Conservation (phyloP, 2,329 filamentous ascomycete species). For the Epichloe scottii region DNA sequence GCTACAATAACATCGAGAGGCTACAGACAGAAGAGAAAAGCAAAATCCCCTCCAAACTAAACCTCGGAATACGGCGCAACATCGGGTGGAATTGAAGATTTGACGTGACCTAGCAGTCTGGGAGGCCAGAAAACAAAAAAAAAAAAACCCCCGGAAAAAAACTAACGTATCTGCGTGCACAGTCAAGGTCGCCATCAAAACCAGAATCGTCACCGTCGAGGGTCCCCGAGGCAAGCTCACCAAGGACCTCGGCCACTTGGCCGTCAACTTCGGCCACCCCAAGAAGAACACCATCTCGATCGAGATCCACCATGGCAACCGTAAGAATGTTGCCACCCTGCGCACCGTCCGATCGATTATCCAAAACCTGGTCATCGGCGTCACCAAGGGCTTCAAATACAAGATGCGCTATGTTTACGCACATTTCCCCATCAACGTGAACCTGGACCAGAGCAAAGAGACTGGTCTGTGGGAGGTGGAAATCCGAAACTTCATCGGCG, state of each 20-base stretch:
- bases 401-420: constrained; percentile 99
- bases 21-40: background rate
- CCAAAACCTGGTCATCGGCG: constrained; percentile 97
- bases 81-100: background rate
- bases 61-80: background rate
- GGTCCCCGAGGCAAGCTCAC: constrained; percentile 93
- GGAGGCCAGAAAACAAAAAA: background rate
- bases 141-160: too few species aligned
- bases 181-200: constrained; percentile 99
- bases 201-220: constrained; percentile 90
- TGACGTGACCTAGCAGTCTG: background rate
- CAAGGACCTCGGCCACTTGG: constrained; percentile 93
- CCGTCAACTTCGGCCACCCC: constrained; percentile 87
- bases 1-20: too few species aligned
- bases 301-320: constrained; percentile 94
- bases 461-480: constrained; percentile 82
- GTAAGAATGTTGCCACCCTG: constrained; percentile 96
- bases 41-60: background rate
- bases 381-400: constrained; percentile 99
- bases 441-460: constrained; percentile 92
- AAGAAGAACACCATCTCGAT: constrained; percentile 83
- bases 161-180: constrained; percentile 23
- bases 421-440: constrained; percentile 99
- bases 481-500: constrained; percentile 98
- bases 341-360: constrained; percentile 96